phyloP scores from a whole-genome alignment of 768 basidiomycete species.

The Agaricus bisporus region DNA sequence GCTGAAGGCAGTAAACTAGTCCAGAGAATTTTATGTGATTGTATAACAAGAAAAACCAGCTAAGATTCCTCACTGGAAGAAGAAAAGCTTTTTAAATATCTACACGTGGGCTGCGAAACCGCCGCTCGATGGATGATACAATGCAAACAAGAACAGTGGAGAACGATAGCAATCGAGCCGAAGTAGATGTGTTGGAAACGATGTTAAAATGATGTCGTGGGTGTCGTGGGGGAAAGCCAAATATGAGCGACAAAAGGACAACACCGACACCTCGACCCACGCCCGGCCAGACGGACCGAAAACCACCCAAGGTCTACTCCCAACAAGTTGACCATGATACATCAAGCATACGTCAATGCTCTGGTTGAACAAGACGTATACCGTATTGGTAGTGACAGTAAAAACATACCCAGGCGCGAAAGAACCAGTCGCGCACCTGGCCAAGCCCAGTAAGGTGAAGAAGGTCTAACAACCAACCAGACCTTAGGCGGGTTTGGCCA shows the following conservation, averaged over 20 bases:
- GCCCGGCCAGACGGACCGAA: background rate
- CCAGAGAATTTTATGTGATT: background rate
- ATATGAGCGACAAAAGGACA: background rate
- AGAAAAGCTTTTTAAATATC: background rate
- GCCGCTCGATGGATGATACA: background rate
- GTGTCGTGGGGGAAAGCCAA: too few relatives aligned
- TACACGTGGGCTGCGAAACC: background rate
- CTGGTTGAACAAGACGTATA: background rate
- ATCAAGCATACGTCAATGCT: background rate
- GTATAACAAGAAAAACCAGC: background rate
- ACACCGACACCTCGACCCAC: background rate
- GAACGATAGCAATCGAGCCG: background rate
- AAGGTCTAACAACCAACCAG: background rate
- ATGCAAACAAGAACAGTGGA: background rate
- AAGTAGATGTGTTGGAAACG: background rate
- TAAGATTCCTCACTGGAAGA: background rate
- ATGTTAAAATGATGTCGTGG: too few relatives aligned
- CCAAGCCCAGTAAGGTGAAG: background rate
- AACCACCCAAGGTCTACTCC: background rate
- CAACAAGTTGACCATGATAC: background rate
- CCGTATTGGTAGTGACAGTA: background rate
- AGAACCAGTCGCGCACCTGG: background rate
- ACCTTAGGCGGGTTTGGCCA: conserved; percentile 30
- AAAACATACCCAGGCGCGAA: background rate
- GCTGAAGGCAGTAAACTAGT: background rate